Evolutionary conservation across 2,329 filamentous ascomycete genomes (phyloP), one percentile per base, ranked within the genome.

Genomic region (Cephalotrichum gorgonifer): DNA sequence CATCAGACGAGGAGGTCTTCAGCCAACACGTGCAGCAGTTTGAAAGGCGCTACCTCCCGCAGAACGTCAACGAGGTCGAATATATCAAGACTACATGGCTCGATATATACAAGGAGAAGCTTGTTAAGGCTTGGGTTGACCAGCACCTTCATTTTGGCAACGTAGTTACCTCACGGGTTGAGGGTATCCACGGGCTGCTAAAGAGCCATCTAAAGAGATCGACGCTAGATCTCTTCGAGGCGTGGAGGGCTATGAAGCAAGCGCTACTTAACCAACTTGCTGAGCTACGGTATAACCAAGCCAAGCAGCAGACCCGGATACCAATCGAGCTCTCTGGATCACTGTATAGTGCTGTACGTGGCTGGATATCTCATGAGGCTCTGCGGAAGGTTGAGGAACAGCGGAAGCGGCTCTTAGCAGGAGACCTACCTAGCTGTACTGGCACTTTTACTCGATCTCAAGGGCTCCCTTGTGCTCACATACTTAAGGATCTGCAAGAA

Each of bases 11-110:
- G 23, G 47, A 48, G 17, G 35, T 25, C 26, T 57, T 52, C 41
- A 15, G 55, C 23, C 27, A 56, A 44, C 52, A 47, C 17, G 6
- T 58, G 41, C 23, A 48, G 25, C 20, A 53, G 12, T 52, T 57
- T 44, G 30, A 55, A 39, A 15, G 49, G 20, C 44, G 48, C 20
- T 60, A 56, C 44, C 22, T 51, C 41, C n/a, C 50, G 22, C 26
- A 52, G 15, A 44, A 55, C 48, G 33, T 50, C 14, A 43, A 55
- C 6, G 43, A 52, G 35, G 52, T 59, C 22, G 47, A 41, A 22
- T 60, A 60, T 51, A 48, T 60, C 17, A 54, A 50, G 12, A 42
- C 26, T 6, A 51, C 33, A 2, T 57, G 49, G 55, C 51, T 58
- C 47, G 33, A 53, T 3, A 50, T 41, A 26, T 54, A 54, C 28